A percentile compares a stretch with the other conserved stretches of the same genome.
Conservation (phyloP, 495 filamentous ascomycete species). For the Aeminium ludgeri region DNA sequence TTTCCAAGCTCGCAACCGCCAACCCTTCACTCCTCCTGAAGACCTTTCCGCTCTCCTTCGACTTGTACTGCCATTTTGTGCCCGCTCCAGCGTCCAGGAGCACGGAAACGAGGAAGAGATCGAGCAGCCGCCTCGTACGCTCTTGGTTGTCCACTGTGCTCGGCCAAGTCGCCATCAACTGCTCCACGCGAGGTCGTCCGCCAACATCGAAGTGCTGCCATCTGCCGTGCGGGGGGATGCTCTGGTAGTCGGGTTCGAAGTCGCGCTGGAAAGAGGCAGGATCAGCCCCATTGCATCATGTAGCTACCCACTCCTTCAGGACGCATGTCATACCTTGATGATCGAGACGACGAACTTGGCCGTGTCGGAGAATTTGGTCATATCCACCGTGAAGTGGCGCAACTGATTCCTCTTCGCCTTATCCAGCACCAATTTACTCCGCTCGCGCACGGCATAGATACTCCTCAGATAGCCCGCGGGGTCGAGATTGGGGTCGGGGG, state of each 20-base stretch:
- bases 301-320: slow-evolving; percentile 11
- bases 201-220: slow-evolving; percentile 87
- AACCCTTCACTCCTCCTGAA: slow-evolving; percentile 83
- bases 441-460: slow-evolving; percentile 72
- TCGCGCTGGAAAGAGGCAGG: slow-evolving; percentile 46
- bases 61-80: slow-evolving; percentile 73
- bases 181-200: slow-evolving; percentile 54
- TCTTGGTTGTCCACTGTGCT: slow-evolving; percentile 48
- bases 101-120: slow-evolving; percentile 81
- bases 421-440: slow-evolving; percentile 51
- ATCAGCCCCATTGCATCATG: background rate
- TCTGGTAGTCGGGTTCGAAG: slow-evolving; percentile 67
- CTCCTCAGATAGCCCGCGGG: slow-evolving; percentile 86
- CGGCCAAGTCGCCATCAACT: slow-evolving; percentile 53
- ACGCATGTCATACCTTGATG: slow-evolving; percentile 57
- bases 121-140: slow-evolving; percentile 58
- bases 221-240: slow-evolving; percentile 71
- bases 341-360: slow-evolving; percentile 88
- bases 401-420: slow-evolving; percentile 67
- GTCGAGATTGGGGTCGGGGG: slow-evolving; percentile 79
- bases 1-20: slow-evolving; percentile 85
- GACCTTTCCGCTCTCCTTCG: slow-evolving; percentile 68
- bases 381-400: slow-evolving; percentile 81
- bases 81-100: slow-evolving; percentile 79
- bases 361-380: slow-evolving; percentile 71